Conservation (phyloP, 2,329 filamentous ascomycete genomes). For the Nemania diffusa region DNA sequence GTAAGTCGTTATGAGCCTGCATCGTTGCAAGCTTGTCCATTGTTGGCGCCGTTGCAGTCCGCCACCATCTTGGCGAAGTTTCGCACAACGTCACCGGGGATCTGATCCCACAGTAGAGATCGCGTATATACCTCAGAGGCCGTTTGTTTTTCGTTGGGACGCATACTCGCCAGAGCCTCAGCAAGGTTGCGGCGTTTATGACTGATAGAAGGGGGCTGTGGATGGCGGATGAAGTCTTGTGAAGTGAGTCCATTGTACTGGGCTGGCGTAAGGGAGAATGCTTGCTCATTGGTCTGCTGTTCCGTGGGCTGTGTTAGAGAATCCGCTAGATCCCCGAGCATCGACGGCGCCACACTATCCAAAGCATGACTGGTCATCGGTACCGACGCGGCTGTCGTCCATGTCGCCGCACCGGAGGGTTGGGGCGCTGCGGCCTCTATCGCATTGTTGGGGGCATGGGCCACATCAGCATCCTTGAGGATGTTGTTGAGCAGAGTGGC, state of each 20-base stretch:
- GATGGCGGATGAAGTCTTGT: constrained; percentile 69
- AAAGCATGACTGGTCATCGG: constrained; percentile 57
- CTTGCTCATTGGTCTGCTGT: constrained; percentile 87
- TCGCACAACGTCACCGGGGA: constrained; percentile 88
- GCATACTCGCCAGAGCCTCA: constrained; percentile 83
- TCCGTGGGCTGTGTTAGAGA: constrained; percentile 79
- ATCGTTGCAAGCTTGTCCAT: constrained; percentile 57
- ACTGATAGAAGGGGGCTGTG: constrained; percentile 64
- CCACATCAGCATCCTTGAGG: constrained; percentile 80
- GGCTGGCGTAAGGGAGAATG: constrained; percentile 84
- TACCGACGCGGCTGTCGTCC: constrained; percentile 55
- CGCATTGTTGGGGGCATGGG: constrained; percentile 54
- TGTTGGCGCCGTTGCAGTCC: constrained; percentile 69
- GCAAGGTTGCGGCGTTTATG: constrained; percentile 79
- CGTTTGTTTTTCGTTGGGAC: constrained; percentile 74
- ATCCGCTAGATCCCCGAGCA: constrained; percentile 74
- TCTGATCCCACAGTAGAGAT: constrained; percentile 92
- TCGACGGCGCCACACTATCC: constrained; percentile 64
- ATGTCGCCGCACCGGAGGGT: constrained; percentile 62
- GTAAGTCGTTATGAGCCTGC: constrained; percentile 55
- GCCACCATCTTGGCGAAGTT: constrained; percentile 93
- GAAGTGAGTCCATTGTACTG: constrained; percentile 89
- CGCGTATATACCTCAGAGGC: constrained; percentile 92
- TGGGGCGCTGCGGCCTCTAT: constrained; percentile 61
- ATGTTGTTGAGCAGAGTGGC: constrained; percentile 82